Evolutionary conservation across 1,284 basidiomycete species (phyloP), one percentile per base, ranked within the genome.

Genomic region (Prillingera fragicola): DNA sequence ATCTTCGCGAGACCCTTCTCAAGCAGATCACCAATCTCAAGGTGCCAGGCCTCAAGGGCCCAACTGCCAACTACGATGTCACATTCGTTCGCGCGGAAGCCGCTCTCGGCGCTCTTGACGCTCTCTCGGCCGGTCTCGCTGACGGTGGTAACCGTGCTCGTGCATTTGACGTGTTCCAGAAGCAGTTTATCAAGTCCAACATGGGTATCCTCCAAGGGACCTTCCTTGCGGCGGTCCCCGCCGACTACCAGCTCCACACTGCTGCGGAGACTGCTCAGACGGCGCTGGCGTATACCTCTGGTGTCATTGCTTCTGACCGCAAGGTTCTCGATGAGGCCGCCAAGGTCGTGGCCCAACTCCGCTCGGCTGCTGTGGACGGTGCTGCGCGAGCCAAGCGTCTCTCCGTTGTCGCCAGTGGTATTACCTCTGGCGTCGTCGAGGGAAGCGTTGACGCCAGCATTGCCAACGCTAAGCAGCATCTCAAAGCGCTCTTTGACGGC

Each of bases 401-500:
- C 14, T 61, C 59, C 29, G 62, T 66, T 5, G 54, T 59, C 19
- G 57, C 45, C 19, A 43, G 55, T 15, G 62, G 57, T 1, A 62
- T 67, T 36, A 56, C 56, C 3, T 57, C 60, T 27, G 67, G 66
- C 3, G 63, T 67, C 3, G 74, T 79, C 43, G 74, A 75, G 35
- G 76, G 83, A 7, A 66, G 68, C 9, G 59, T 73, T 8, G 43
- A 59, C 17, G 67, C 73, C 25, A 80, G 80, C 1, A 52, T 87
- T 37, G 65, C 68, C 14, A 62, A 69, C 22, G 76, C 80, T 1
- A 69, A 73, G 43, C 71, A 67, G 38, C 73, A 76, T n/a, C 74
- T 88, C 49, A 70, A 73, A 50, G 44, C 61, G 3, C 72, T 80
- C 1, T 74, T 87, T 63, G 71, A 75, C 38, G 67, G 69, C 5